Base-by-base conservation (phyloP, 2,329 filamentous ascomycete genomes). In the Dryadomyces quercus-mongolicae region DNA sequence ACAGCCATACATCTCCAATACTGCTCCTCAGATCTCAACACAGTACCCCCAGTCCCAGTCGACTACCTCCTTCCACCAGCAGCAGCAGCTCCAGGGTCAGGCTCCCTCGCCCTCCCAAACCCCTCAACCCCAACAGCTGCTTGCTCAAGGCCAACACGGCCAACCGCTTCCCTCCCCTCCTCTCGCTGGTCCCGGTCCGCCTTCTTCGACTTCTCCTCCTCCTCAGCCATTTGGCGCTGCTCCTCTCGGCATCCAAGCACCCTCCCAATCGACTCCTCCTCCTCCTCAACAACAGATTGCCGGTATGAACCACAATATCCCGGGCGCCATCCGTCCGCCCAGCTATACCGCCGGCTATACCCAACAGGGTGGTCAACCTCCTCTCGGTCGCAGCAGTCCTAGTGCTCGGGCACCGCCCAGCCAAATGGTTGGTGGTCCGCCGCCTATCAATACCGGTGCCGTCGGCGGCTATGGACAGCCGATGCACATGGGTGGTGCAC, bases 391-490 rank as follows among this genome's bases (percentile, higher is more conserved):
- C 60, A 77, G 75, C 59, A 80, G 74, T 60, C 75, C 76, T 59
- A 71, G 68, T 57, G 69, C 72, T 57, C 76, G 78, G 56, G 79
- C 77, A 59, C 78, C 78, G 58, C 78, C 78, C 16, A 74, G 72
- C 54, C 78, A 81, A 66, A 80, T 81, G 76, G 71, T 77, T 60
- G 80, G 80, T 62, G 81, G 81, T 18, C 81, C 81, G 61, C 80
- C 81, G 60, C 81, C 81, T 61, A 84, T 85, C 70, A 84, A 84
- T 70, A 85, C 81, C 55, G 76, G 76, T 60, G 75, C 78, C 56
- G 67, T 77, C 57, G 65, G 72, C 54, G 80, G 80, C 56, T 84
- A 84, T 64, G 80, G 80, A 63, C 79, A 79, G 31, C 72, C 74
- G 58, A 76, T 77, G 70, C 67, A 66, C 54, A 69, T 68, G 57